phyloP scores from a whole-genome alignment of 2,329 filamentous ascomycete species.

The Xylariaceae sp. region DNA sequence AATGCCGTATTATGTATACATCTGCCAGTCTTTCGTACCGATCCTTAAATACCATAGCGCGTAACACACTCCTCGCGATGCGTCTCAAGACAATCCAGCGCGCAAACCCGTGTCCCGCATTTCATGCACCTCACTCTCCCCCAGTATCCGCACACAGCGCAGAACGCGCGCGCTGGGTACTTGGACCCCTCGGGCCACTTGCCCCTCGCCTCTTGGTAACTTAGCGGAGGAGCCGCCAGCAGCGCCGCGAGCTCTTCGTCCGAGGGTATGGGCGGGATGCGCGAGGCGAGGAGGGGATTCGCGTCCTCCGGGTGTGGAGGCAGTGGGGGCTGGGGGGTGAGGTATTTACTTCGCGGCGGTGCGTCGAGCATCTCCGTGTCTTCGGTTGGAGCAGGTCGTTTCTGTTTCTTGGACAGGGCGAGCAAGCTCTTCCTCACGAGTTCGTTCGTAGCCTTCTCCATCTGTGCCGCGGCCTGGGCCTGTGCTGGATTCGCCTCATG shows the following conservation, averaged over 20 bases:
- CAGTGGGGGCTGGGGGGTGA: conserved; percentile 12
- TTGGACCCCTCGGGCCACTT: conserved; percentile 33
- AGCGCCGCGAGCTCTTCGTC: conserved; percentile 63
- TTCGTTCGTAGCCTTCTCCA: background rate
- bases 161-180: conserved; percentile 65
- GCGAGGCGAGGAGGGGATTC: conserved; percentile 57
- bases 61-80: conserved; percentile 72
- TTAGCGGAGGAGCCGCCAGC: conserved; percentile 62
- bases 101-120: conserved; percentile 76
- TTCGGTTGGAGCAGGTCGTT: conserved; percentile 1
- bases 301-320: conserved; percentile 40
- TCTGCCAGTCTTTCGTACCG: background rate
- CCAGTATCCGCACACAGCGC: conserved; percentile 81
- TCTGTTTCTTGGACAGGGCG: background rate
- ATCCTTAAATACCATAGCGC: conserved; percentile 51
- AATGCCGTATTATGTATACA: conserved; percentile 2
- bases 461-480: background rate
- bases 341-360: conserved; percentile 25
- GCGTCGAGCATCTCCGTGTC: conserved; percentile 45
- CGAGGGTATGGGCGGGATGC: conserved; percentile 56
- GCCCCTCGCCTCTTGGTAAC: conserved; percentile 62
- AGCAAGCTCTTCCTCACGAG: background rate
- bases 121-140: conserved; percentile 72
- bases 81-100: conserved; percentile 68
- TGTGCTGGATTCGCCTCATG: conserved; percentile 9